These are phyloP conservation scores for Evernia prunastri DNA, from an alignment of 495 filamentous ascomycete species.

Conservation along the genomic window DNA sequence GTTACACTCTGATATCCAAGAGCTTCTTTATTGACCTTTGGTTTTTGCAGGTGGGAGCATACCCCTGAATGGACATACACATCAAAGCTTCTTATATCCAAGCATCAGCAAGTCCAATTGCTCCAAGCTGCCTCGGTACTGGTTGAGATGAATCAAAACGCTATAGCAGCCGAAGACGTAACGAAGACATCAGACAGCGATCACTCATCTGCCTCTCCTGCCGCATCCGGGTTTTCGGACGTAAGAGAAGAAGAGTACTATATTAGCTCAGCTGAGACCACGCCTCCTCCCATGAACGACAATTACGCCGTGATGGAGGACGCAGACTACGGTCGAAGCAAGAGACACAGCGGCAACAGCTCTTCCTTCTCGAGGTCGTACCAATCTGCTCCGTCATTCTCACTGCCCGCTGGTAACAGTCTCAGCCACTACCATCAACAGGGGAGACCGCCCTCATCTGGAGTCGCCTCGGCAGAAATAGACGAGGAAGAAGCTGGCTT, in stretches of 20 bases:
- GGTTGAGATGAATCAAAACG: constrained; percentile 78
- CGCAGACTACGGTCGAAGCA: constrained; percentile 45
- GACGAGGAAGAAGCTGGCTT: constrained; percentile 74
- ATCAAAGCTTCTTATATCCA: constrained; percentile 96
- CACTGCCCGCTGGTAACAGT: constrained; percentile 38
- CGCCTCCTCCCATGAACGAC: constrained; percentile 48
- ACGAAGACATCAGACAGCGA: constrained; percentile 66
- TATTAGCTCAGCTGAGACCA: constrained; percentile 50
- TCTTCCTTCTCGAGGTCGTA: constrained; percentile 76
- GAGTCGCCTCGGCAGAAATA: constrained; percentile 51
- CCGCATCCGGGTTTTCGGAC: constrained; percentile 70
- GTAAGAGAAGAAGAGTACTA: constrained; percentile 53
- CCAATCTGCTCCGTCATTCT: constrained; percentile 64
- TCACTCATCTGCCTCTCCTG: constrained; percentile 72
- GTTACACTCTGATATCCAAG: neutral
- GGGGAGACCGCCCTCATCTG: constrained; percentile 56
- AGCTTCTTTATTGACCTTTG: constrained; percentile 30
- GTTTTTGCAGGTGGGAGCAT: constrained; percentile 86
- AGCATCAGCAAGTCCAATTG: constrained; percentile 98
- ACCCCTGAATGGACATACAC: constrained; percentile 97
- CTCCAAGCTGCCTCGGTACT: constrained; percentile 93
- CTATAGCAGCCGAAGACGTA: constrained; percentile 51
- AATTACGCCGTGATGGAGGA: constrained; percentile 40
- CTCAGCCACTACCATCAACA: constrained; percentile 44
- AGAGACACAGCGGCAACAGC: constrained; percentile 58